Evolutionary conservation across 1,284 basidiomycete genomes (phyloP).

Genomic region (Ustilago cynodontis): DNA sequence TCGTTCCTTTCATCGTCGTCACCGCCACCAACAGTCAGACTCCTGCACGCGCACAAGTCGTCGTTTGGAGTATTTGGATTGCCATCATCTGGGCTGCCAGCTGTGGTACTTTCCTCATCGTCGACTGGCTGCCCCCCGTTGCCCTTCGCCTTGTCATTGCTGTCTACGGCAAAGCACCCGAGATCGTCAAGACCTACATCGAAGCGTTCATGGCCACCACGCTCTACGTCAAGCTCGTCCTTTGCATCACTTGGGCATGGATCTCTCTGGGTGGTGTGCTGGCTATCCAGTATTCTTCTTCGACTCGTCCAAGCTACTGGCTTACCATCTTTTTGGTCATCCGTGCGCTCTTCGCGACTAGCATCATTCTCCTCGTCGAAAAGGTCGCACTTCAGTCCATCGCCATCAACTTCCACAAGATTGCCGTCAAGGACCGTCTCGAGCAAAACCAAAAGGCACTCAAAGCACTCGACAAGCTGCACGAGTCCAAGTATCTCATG

Average conservation of each 20-base stretch:
- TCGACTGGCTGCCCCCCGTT: constrained; percentile 59
- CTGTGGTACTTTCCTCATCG: constrained; percentile 62
- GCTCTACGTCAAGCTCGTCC: constrained; percentile 63
- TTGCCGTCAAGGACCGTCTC: constrained; percentile 64
- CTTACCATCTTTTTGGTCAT: constrained; percentile 54
- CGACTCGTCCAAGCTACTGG: constrained; percentile 54
- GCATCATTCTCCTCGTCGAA: constrained; percentile 60
- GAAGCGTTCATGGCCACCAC: constrained; percentile 60
- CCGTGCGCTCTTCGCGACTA: constrained; percentile 60
- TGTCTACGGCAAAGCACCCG: constrained; percentile 62
- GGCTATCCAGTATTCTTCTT: constrained; percentile 43
- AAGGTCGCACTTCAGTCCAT: constrained; percentile 60
- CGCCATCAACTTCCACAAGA: constrained; percentile 68
- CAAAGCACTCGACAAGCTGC: constrained; percentile 63
- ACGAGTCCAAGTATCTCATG: constrained; percentile 63
- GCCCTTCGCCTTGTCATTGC: constrained; percentile 57
- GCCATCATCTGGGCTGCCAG: constrained; percentile 65
- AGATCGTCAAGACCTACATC: constrained; percentile 59
- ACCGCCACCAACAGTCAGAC: constrained; percentile 40
- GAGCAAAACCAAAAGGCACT: constrained; percentile 63
- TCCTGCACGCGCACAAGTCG: constrained; percentile 48
- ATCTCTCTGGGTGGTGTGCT: constrained; percentile 64
- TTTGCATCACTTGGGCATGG: constrained; percentile 68
- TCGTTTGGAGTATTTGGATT: constrained; percentile 66
- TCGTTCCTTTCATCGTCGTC: constrained; percentile 66